Evolutionary conservation across 495 filamentous ascomycete genomes (phyloP), one percentile per base, ranked within the genome.

Genomic region (Penicillium turbatum): DNA sequence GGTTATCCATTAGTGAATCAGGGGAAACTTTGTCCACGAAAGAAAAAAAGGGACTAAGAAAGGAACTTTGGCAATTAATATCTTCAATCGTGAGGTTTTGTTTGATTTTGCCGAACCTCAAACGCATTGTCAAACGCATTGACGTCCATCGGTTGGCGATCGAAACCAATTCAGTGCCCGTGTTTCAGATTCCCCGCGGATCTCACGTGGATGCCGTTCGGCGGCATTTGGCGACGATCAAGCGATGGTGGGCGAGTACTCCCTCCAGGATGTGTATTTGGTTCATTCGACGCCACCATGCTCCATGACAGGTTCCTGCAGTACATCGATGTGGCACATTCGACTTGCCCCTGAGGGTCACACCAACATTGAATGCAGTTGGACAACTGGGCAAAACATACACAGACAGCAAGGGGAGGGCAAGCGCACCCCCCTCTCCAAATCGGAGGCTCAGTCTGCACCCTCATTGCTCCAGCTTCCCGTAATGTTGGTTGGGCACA

Each of bases 171-270:
- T 37, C 35, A 55, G 41, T 40, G 32, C 55, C 54, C 38, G 54
- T 48, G 63, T 63, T 61, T 66, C 60, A 63, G 60, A 63, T 61
- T 36, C 53, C 57, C 57, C 63, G 53, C 56, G 59, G 54, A 66
- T 61, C 63, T 64, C 63, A 64, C 61, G 63, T 66, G 62, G 54
- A 52, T 54, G 52, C 54, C 56, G 60, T 55, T 63, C 55, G 55
- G 46, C 61, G 60, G 60, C 54, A 65, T 39, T 65, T 63, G 48
- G 36, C 21, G 56, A 56, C 54, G 59, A 65, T 63, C 60, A 36
- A 39, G 40, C 17, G 24, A 42, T 43, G 8, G 2, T 24, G 2
- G 21, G 21, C 21, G 21, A 24, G 21, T 2, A 24, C 21, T 24
- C 21, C 21, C n/a, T n/a, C n/a, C 4, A 29, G n/a, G 35, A 16